phyloP scores from a whole-genome alignment of 495 filamentous ascomycete genomes.

The Neurospora pannonica region DNA sequence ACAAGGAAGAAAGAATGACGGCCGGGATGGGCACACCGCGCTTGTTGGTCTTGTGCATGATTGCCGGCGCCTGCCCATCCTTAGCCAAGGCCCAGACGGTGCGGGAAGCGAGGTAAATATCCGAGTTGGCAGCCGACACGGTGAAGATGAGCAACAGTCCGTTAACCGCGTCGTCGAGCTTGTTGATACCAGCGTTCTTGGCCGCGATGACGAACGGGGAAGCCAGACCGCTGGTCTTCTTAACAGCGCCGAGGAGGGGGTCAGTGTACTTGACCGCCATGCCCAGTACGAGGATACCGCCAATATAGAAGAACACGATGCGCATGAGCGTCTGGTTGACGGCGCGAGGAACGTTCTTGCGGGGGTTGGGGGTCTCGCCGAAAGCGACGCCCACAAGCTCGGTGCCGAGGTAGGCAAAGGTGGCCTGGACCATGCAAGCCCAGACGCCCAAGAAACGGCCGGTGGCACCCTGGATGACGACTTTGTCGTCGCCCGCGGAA shows the following conservation, averaged over 20 bases:
- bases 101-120: constrained; percentile 75
- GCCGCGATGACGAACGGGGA: constrained; percentile 61
- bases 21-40: constrained; percentile 69
- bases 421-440: constrained; percentile 67
- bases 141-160: constrained; percentile 72
- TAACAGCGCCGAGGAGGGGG: constrained; percentile 46
- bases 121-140: constrained; percentile 68
- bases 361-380: constrained; percentile 70
- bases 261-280: constrained; percentile 56
- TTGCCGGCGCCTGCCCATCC: constrained; percentile 62
- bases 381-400: constrained; percentile 77
- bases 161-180: constrained; percentile 66
- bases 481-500: not conserved
- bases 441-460: constrained; percentile 68
- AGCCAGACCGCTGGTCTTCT: constrained; percentile 40
- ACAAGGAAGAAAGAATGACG: constrained; percentile 48
- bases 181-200: constrained; percentile 51
- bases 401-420: constrained; percentile 77
- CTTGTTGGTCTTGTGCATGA: constrained; percentile 61
- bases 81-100: constrained; percentile 71
- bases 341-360: constrained; percentile 61
- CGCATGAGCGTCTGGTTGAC: constrained; percentile 66
- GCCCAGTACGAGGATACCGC: constrained; percentile 62
- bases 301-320: constrained; percentile 66
- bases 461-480: constrained; percentile 28